A percentile compares a stretch with the other conserved stretches of the same genome.
These are phyloP conservation scores for Nyctanthes arbortristis DNA, from an alignment of 257 asterid genomes.

Conservation along the genomic window DNA sequence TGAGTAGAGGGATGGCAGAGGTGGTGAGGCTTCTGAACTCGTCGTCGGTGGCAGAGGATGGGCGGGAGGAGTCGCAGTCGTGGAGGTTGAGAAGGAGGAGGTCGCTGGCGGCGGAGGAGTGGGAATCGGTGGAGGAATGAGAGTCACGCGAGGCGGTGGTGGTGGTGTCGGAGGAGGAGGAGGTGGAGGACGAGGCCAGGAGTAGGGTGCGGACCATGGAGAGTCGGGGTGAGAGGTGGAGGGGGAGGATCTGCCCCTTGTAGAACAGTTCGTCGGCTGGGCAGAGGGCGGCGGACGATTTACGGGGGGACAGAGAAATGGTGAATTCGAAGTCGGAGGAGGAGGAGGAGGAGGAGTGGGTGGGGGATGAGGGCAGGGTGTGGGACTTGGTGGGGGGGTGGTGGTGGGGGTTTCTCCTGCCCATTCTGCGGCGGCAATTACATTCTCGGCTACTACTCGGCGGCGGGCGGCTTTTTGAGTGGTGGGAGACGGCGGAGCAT, in stretches of 20 bases:
- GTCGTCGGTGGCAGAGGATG: constrained; percentile 68
- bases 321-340: constrained; percentile 90
- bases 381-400: constrained; percentile 48
- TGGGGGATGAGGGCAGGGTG: constrained; percentile 89
- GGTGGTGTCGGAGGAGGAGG: constrained; percentile 74
- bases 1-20: constrained; percentile 9
- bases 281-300: constrained; percentile 61
- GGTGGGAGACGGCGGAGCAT: constrained; percentile 11
- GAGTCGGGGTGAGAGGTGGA: constrained; percentile 76
- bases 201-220: constrained; percentile 84
- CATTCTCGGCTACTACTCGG: constrained; percentile 19
- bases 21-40: constrained; percentile 51
- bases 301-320: constrained; percentile 63
- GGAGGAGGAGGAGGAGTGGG: constrained; percentile 63
- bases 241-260: constrained; percentile 88
- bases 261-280: constrained; percentile 96
- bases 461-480: constrained; percentile 18
- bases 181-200: constrained; percentile 66
- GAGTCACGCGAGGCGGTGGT: constrained; percentile 85
- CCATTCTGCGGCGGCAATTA: constrained; percentile 39
- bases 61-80: constrained; percentile 69
- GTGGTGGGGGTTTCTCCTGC: constrained; percentile 48
- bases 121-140: constrained; percentile 51
- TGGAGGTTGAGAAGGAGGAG: constrained; percentile 40
- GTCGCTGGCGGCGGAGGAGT: constrained; percentile 40